phyloP scores from a whole-genome alignment of 2,329 filamentous ascomycete genomes.

The Xylaria hypoxylon region DNA sequence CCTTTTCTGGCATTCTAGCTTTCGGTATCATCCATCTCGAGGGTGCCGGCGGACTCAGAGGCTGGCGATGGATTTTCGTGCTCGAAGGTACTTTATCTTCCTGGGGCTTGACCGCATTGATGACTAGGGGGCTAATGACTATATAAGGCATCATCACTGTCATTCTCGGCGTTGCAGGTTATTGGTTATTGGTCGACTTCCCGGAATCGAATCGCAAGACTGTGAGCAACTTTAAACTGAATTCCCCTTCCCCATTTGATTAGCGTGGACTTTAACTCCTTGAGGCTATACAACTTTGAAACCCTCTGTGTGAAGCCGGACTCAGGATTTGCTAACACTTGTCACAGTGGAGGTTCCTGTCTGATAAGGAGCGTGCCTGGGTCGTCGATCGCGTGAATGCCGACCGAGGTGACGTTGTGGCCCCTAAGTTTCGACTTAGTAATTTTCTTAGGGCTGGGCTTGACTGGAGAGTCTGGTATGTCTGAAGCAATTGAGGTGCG shows the following conservation, averaged over 20 bases:
- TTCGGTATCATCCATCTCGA: constrained; percentile 76
- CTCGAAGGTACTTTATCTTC: constrained; percentile 57
- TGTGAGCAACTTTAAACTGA: constrained; percentile 21
- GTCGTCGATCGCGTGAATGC: constrained; percentile 55
- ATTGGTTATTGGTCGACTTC: constrained; percentile 63
- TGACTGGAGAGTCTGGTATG: constrained; percentile 59
- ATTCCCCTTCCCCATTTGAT: background rate
- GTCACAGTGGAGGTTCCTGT: constrained; percentile 55
- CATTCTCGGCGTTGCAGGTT: constrained; percentile 54
- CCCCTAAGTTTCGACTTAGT: constrained; percentile 58
- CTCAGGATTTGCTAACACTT: constrained; percentile 5
- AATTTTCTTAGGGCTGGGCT: constrained; percentile 53
- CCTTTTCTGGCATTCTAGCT: constrained; percentile 75
- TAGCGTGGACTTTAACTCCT: background rate
- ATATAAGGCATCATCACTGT: constrained; percentile 65
- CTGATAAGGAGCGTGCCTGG: constrained; percentile 53
- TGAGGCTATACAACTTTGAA: background rate
- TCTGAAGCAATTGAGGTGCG: constrained; percentile 30
- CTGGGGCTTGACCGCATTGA: background rate
- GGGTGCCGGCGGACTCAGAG: constrained; percentile 64
- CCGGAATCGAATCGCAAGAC: constrained; percentile 57
- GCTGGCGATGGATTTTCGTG: constrained; percentile 77
- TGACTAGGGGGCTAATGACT: constrained; percentile 41
- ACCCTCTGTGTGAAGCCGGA: background rate
- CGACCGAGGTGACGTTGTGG: constrained; percentile 61